Conservation (phyloP, 78 protist genomes). For the Carpediemonas membranifera region DNA sequence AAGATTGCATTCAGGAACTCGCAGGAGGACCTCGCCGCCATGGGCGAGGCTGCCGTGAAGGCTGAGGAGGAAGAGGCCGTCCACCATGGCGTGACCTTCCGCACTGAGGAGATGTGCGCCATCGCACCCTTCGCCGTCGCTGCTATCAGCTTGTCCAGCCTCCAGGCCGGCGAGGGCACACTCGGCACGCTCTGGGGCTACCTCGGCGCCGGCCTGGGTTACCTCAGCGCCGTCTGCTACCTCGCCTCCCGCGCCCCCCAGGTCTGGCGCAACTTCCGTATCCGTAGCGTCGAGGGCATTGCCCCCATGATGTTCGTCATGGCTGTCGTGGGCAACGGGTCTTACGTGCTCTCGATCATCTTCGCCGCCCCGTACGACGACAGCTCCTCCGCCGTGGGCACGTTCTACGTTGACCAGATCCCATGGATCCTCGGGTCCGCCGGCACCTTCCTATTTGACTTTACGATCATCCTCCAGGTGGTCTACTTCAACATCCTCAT, state of each 20-base stretch:
- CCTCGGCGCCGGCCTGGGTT: constrained; percentile 9
- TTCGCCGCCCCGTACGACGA: not conserved
- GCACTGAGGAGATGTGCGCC: no score
- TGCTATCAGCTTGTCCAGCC: no score
- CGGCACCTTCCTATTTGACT: constrained; percentile 8
- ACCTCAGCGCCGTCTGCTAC: not conserved
- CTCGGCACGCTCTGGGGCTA: no score
- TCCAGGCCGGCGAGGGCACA: no score
- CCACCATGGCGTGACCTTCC: no score
- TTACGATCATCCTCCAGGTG: not conserved
- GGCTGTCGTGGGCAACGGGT: not conserved
- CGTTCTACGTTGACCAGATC: not conserved
- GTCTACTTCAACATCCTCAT: constrained; percentile 4
- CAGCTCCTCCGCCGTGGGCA: no score
- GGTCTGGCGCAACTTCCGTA: constrained; percentile 3
- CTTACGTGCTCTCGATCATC: constrained; percentile 6
- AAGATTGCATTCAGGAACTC: no score
- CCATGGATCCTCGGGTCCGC: constrained; percentile 17
- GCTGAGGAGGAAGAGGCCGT: no score
- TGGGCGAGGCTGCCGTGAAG: no score
- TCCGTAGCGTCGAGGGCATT: constrained; percentile 10
- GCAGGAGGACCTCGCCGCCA: no score
- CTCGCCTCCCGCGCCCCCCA: constrained; percentile 10
- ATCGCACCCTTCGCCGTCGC: no score
- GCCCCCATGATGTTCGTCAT: constrained; percentile 6